Evolutionary conservation across 2,329 filamentous ascomycete genomes (phyloP).

Genomic region (Geosmithia morbida): DNA sequence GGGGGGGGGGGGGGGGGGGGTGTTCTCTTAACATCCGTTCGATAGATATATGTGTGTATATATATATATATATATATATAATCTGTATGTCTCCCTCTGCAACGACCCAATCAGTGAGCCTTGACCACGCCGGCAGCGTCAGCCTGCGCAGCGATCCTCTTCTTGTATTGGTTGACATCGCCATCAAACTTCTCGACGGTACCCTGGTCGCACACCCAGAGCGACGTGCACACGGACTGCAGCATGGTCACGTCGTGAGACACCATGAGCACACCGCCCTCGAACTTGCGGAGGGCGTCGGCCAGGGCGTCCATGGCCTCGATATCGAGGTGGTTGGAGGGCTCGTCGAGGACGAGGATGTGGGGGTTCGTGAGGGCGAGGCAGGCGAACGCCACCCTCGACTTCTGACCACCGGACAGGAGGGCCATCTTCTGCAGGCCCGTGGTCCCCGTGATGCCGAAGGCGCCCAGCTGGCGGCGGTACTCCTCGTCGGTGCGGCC

Average conservation of each 20-base stretch:
- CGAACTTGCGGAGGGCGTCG: conserved; percentile 69
- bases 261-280: conserved; percentile 95
- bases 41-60: no score
- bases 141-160: conserved; percentile 80
- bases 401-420: conserved; percentile 94
- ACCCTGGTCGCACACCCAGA: conserved; percentile 94
- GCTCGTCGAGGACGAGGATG: conserved; percentile 94
- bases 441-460: conserved; percentile 83
- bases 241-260: conserved; percentile 99
- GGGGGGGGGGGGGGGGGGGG: no score
- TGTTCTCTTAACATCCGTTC: no score
- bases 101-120: conserved; percentile 27
- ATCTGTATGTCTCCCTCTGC: no score
- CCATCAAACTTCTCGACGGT: conserved; percentile 93
- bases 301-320: conserved; percentile 96
- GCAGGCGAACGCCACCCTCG: conserved; percentile 95
- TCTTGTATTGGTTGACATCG: conserved; percentile 95
- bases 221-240: conserved; percentile 82
- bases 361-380: conserved; percentile 87
- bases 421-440: conserved; percentile 92
- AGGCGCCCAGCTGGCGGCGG: conserved; percentile 82
- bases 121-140: conserved; percentile 77
- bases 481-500: conserved; percentile 95
- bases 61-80: no score
- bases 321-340: conserved; percentile 97